These are phyloP conservation scores for Ustilago curta DNA, from an alignment of 1,284 basidiomycete species.

Conservation along the genomic window DNA sequence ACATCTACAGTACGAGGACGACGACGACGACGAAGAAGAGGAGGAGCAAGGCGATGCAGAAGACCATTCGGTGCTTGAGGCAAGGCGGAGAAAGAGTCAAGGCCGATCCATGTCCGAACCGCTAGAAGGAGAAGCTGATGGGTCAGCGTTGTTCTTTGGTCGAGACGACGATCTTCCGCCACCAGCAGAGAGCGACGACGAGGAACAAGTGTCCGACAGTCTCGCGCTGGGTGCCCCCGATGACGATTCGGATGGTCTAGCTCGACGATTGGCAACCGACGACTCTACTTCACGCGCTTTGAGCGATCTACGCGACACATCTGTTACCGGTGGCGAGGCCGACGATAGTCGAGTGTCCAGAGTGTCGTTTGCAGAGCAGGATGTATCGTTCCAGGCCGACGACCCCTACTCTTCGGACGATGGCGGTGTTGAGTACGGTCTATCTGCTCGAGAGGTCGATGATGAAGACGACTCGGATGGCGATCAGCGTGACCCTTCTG, in stretches of 20 bases:
- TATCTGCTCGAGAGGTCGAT: conserved; percentile 18
- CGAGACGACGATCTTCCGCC: conserved; percentile 14
- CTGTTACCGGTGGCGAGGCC: conserved; percentile 6
- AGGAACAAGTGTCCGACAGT: conserved; percentile 36
- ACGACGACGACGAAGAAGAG: conserved; percentile 16
- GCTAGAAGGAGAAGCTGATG: conserved; percentile 37
- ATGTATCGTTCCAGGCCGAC: conserved; percentile 37
- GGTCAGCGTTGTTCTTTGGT: conserved; percentile 43
- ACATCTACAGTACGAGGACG: conserved; percentile 33
- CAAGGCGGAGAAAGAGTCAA: conserved; percentile 13
- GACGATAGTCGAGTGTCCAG: conserved; percentile 33
- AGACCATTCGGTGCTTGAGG: conserved; percentile 4
- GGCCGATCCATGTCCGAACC: conserved; percentile 43
- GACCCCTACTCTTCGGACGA: conserved; percentile 41
- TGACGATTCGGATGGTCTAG: conserved; percentile 34
- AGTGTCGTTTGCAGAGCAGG: conserved; percentile 31
- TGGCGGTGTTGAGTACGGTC: conserved; percentile 29
- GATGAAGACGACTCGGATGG: conserved; percentile 30
- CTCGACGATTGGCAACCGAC: conserved; percentile 17
- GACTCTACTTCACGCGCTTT: conserved; percentile 13
- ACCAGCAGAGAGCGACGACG: conserved; percentile 23
- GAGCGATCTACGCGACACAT: conserved; percentile 4
- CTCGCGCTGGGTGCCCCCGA: conserved; percentile 30
- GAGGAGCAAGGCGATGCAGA: conserved; percentile 9
- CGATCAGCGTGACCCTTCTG: conserved; percentile 20